Base-by-base conservation (phyloP, 169 alveolate genomes). In the Plasmodium ovale region DNA sequence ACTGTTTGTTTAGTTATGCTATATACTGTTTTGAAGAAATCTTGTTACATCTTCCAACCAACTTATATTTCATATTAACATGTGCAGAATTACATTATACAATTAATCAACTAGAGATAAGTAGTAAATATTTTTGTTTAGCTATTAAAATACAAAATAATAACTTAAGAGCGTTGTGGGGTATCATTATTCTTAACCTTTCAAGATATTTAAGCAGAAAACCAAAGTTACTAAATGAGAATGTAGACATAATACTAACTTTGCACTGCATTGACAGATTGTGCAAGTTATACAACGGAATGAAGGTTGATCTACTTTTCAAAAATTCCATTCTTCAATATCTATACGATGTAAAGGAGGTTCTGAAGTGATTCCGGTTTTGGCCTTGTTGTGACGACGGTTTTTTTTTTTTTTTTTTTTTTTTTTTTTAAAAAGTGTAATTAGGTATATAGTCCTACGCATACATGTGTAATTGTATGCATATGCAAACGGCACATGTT, bases 51-150 rank as follows among this genome's bases (percentile, higher is more conserved):
- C 25, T 14, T 3, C 89, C 87, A 1, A 73, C 62, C 16, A 88
- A 77, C 54, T 67, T 88, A 47, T 88, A 72, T 69, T 56, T 62
- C 69, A 65, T 88, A 53, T 59, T 88, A 60, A 77, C 93, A 51
- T 69, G 87, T 49, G 93, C 93, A 29, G 93, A 88, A 87, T 64
- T 88, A 64, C 71, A 88, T 68, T 88, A 69, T 59, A 56, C 93
- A 51, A 16, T 88, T 42, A 64, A n/a, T 33, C 87, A 73, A 35
- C 58, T 59, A 25, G 82, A 68, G 47, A 14, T 88, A 44, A 69
- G 89, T 54, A 68, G 82, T 49, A 88, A 88, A 27, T 88, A 88
- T 72, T 88, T 72, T 79, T 88, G 91, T 37, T 47, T 73, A 51
- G 92, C 90, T 47, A 62, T 88, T 56, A 70, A 70, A 72, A 44